Percentiles rank a stretch among this genome's conserved stretches.
Evolutionary conservation across 768 basidiomycete genomes (phyloP).

Genomic region (Serendipita sp.): DNA sequence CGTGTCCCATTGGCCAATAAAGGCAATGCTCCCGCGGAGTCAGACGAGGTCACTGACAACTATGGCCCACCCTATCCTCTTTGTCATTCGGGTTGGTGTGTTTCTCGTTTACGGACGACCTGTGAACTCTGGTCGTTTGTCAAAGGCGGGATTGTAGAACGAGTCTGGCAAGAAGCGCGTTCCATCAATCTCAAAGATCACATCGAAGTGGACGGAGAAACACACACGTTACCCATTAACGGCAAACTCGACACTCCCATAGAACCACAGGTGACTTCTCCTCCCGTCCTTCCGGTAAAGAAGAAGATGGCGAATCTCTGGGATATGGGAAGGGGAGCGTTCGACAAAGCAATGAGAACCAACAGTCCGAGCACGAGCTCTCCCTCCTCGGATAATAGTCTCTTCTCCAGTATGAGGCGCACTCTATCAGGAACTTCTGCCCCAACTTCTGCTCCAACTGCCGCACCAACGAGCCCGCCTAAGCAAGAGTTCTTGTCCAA

Average conservation of each 20-base stretch:
- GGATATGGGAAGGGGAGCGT: neutral
- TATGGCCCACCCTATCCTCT: constrained; percentile 50
- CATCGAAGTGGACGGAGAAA: neutral
- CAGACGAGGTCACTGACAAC: constrained; percentile 9
- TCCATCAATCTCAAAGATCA: neutral
- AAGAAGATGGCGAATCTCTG: neutral
- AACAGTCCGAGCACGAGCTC: neutral
- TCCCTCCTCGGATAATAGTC: neutral
- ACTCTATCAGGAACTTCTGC: neutral
- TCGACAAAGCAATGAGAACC: neutral
- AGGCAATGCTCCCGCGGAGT: constrained; percentile 20
- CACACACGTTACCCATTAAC: neutral
- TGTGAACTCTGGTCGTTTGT: constrained; percentile 85
- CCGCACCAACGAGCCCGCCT: constrained; percentile 19
- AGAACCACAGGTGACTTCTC: constrained; percentile 10
- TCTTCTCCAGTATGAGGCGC: neutral
- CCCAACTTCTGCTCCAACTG: too few relatives aligned
- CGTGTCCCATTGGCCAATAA: constrained; percentile 10
- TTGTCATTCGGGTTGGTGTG: constrained; percentile 74
- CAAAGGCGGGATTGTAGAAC: constrained; percentile 62
- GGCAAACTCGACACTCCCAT: constrained; percentile 21
- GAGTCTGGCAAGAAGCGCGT: constrained; percentile 67
- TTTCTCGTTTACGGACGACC: constrained; percentile 62
- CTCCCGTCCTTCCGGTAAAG: neutral
- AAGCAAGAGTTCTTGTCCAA: constrained; percentile 16